Evolutionary conservation across 2,329 filamentous ascomycete genomes (phyloP), one percentile per base, ranked within the genome.

Genomic region (Claviceps citrina): DNA sequence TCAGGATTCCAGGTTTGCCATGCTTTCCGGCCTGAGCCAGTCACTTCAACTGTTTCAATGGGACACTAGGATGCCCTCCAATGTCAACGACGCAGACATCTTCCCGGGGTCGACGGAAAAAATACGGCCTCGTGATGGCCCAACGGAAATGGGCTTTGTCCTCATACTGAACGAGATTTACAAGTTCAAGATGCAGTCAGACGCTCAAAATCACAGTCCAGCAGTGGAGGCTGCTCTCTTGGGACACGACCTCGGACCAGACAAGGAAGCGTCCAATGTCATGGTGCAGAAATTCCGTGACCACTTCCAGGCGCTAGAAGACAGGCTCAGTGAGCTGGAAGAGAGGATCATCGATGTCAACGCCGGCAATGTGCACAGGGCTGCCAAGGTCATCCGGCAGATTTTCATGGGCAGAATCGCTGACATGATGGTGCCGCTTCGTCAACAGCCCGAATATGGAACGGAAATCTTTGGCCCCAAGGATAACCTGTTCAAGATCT

Each of bases 61-160:
- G 67, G 68, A 75, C 43, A 74, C 73, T 5, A 68, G 69, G 49
- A 54, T 60, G 44, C 73, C 74, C 5, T 60, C 60, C 36, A 78
- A 78, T 44, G 57, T 78, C 41, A 72, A 76, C 52, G 74, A 78
- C 46, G 63, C 64, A 18, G 73, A 78, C 44, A 58, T 78, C 0
- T 68, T 67, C 43, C 71, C 70, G 1, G 62, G 62, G 2, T 70
- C 71, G 26, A 65, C 62, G 7, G 65, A 71, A 40, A 65, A 68
- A 0, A 53, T 74, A 2, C 61, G 65, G 32, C 59, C 68, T 10
- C 66, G 66, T 16, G 68, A 74, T 2, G 71, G 71, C 0, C 71
- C 73, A 3, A 77, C 73, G 0, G 73, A 77, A 44, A 77, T 77
- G 73, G 68, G 70, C 1, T 73, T 74, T 44, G 65, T 65, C 44